Evolutionary conservation across 1,284 basidiomycete species (phyloP), one percentile per base, ranked within the genome.

Genomic region (Porogramme epimiltina): DNA sequence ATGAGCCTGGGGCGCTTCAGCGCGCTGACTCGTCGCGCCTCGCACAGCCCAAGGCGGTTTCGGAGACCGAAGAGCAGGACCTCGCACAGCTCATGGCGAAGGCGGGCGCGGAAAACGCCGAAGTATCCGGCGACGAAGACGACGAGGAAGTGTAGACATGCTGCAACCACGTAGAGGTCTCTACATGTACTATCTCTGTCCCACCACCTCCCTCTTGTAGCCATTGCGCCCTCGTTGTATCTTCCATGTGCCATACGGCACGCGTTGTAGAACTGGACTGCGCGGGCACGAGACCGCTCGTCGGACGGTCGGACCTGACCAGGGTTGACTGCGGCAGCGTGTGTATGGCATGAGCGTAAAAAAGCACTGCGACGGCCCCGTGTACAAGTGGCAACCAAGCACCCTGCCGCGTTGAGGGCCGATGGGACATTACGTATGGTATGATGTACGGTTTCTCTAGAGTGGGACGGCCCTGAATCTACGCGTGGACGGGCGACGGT

Each of bases 51-150:
- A 98, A 97, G 79, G 93, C 94, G 10, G 89, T 98, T 44, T 93
- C 91, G n/a, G 95, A 97, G 70, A 93, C 91, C 6, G 95, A 98
- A 71, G 95, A 98, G 70, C 89, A 93, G 59, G 95, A 97, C 70
- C 82, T 98, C 61, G 93, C 93, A 6, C 89, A 92, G 59, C 86
- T 95, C 65, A 97, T 98, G 94, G 93, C 90, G 44, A 91, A 93
- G 70, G 93, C 89, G 28, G 87, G 89, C 55, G 80, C 85, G 66
- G 94, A 95, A 73, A 98, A 98, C 69, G 91, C 87, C 33, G 94
- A 97, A 67, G 92, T 97, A 1, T 94, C 92, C 23, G 95, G 94
- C 52, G 94, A 96, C 70, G 93, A 95, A 62, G 89, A 92, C 56
- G 93, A 95, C 0, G 89, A 89, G 13, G 87, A 88, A 41, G 63